Percentiles rank a stretch among this genome's conserved stretches.
These are phyloP conservation scores for Agaricus bisporus DNA, from an alignment of 768 basidiomycete species.

Conservation along the genomic window DNA sequence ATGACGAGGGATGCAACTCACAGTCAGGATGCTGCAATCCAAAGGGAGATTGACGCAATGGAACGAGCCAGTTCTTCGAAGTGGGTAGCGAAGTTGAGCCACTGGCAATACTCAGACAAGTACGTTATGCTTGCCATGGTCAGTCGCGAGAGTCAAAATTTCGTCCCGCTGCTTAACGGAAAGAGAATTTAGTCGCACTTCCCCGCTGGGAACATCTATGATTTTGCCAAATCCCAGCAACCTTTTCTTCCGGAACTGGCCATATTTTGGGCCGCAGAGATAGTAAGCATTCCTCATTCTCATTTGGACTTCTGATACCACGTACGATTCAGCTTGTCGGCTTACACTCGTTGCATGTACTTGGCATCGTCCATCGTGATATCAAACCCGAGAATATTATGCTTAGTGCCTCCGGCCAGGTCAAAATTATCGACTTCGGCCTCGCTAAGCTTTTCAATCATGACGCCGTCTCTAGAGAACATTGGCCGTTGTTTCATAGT, in stretches of 20 bases:
- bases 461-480: conserved; percentile 1
- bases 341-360: conserved; percentile 11
- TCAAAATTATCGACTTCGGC: conserved; percentile 11
- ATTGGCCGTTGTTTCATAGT: conserved; percentile 8
- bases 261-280: conserved; percentile 8
- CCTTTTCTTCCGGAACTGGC: neutral
- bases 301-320: neutral
- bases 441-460: conserved; percentile 8
- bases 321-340: conserved; percentile 3
- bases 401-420: conserved; percentile 9
- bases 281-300: neutral
- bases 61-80: neutral
- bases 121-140: conserved; percentile 4
- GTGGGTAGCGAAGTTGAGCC: conserved; percentile 2
- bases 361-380: conserved; percentile 16
- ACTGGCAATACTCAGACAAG: conserved; percentile 2
- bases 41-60: conserved; percentile 3
- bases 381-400: conserved; percentile 14
- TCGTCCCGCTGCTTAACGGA: neutral
- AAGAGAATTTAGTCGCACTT: neutral
- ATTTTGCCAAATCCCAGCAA: neutral
- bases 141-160: neutral
- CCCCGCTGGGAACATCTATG: conserved; percentile 5
- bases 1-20: neutral
- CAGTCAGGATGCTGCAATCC: neutral